These are phyloP conservation scores for Aeminium ludgeri DNA, from an alignment of 495 filamentous ascomycete species.

Conservation along the genomic window DNA sequence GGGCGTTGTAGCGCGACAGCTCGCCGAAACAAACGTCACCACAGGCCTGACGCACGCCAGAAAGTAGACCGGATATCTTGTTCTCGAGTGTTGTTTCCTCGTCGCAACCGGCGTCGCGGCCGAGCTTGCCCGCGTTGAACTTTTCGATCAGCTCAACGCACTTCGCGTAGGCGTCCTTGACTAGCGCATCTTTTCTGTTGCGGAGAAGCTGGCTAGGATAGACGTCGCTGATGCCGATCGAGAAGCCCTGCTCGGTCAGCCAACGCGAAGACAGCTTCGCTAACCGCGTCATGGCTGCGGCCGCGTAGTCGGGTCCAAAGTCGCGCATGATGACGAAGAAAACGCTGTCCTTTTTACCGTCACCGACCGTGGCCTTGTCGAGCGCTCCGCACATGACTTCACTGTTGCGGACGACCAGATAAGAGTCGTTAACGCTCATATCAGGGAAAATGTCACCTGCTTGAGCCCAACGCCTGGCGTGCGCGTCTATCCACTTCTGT, in stretches of 20 bases:
- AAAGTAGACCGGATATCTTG: constrained; percentile 74
- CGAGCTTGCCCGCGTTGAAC: constrained; percentile 59
- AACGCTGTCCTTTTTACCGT: constrained; percentile 91
- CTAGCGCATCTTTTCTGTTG: constrained; percentile 52
- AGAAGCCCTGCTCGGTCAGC: constrained; percentile 83
- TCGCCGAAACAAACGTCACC: constrained; percentile 82
- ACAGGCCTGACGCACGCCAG: constrained; percentile 72
- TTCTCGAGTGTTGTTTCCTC: constrained; percentile 88
- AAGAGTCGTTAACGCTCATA: constrained; percentile 69
- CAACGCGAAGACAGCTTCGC: constrained; percentile 79
- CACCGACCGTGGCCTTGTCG: constrained; percentile 92
- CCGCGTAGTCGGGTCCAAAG: constrained; percentile 76
- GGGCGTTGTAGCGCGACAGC: constrained; percentile 80
- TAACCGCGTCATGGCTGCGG: constrained; percentile 82
- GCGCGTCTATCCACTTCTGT: too few relatives aligned
- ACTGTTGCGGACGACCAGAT: constrained; percentile 83
- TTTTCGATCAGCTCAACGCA: constrained; percentile 73
- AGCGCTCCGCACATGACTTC: constrained; percentile 97
- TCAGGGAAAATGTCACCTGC: constrained; percentile 41
- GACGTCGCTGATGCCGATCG: constrained; percentile 88
- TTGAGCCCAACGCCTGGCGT: too few relatives aligned
- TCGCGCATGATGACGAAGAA: constrained; percentile 95
- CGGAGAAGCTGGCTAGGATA: constrained; percentile 56
- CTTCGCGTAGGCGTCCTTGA: constrained; percentile 59
- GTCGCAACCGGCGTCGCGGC: constrained; percentile 74